Conservation (phyloP, 352 stramenopile genomes). For the Phytophthora sp. region DNA sequence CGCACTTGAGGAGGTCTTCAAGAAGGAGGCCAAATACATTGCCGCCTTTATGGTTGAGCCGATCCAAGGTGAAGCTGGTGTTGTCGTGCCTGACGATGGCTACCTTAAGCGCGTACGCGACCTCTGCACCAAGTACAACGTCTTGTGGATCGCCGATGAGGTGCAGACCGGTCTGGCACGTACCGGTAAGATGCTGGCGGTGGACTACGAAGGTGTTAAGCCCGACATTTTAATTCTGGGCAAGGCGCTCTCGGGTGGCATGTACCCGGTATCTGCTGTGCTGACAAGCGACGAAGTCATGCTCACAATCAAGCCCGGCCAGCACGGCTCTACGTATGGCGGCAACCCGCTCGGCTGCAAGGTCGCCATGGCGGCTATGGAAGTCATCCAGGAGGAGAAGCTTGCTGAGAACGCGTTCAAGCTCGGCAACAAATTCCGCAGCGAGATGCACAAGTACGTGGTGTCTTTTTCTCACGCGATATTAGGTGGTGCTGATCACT, state of each 20-base stretch:
- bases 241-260: constrained; percentile 96
- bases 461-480: neutral
- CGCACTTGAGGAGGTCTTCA: constrained; percentile 83
- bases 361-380: constrained; percentile 96
- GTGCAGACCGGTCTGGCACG: constrained; percentile 97
- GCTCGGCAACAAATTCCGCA: constrained; percentile 94
- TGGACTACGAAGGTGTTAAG: constrained; percentile 96
- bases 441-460: constrained; percentile 83
- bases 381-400: constrained; percentile 95
- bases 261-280: constrained; percentile 98
- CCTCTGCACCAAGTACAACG: constrained; percentile 97
- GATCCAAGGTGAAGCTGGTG: constrained; percentile 96
- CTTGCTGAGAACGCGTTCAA: constrained; percentile 94
- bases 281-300: constrained; percentile 97
- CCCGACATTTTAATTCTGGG: constrained; percentile 98
- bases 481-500: constrained; percentile 4
- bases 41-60: constrained; percentile 99
- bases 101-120: constrained; percentile 93
- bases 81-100: constrained; percentile 6
- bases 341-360: constrained; percentile 97
- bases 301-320: constrained; percentile 96
- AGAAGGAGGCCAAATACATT: constrained; percentile 89
- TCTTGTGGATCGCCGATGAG: constrained; percentile 99
- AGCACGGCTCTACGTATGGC: constrained; percentile 98
- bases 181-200: constrained; percentile 96